A percentile compares a stretch with the other conserved stretches of the same genome.
phyloP scores from a whole-genome alignment of 1,139 yeast species.

The Nakaseomyces glabratus region DNA sequence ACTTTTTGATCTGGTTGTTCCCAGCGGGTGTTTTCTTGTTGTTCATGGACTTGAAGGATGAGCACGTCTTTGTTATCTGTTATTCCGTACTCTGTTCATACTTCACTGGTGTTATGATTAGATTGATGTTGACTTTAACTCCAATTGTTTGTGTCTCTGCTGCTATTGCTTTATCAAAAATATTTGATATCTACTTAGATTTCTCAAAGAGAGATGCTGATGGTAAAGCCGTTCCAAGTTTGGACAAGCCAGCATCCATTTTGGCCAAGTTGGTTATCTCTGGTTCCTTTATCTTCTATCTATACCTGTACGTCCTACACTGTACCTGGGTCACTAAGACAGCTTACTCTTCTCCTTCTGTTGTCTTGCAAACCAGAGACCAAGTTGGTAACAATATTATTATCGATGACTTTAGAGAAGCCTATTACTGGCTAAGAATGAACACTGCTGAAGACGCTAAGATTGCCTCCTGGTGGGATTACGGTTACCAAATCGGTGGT shows the following conservation, averaged over 20 bases:
- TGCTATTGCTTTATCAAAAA: conserved; percentile 76
- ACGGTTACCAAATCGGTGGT: conserved; percentile 98
- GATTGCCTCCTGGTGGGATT: conserved; percentile 99
- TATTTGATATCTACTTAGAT: conserved; percentile 77
- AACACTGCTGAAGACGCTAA: conserved; percentile 94
- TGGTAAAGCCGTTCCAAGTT: conserved; percentile 21
- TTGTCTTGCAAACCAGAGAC: conserved; percentile 70
- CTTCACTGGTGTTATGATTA: conserved; percentile 99
- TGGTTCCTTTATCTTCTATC: conserved; percentile 63
- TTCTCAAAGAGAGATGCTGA: conserved; percentile 34
- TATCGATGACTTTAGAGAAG: conserved; percentile 97
- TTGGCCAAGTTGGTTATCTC: conserved; percentile 42
- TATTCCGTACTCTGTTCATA: conserved; percentile 89
- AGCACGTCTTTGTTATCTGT: conserved; percentile 85
- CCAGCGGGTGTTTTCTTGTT: conserved; percentile 93
- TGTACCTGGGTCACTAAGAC: conserved; percentile 96
- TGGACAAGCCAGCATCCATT: conserved; percentile 11
- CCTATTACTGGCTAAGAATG: conserved; percentile 98
- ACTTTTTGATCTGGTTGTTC: conserved; percentile 91
- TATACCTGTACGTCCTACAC: conserved; percentile 79
- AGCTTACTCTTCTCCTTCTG: conserved; percentile 97
- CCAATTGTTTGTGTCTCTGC: conserved; percentile 91
- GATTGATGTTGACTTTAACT: conserved; percentile 92
- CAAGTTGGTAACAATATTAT: conserved; percentile 80
- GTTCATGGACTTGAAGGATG: conserved; percentile 83